A percentile compares a stretch with the other conserved stretches of the same genome.
Evolutionary conservation across 352 stramenopile species (phyloP).

Genomic region (Phytophthora ramorum): DNA sequence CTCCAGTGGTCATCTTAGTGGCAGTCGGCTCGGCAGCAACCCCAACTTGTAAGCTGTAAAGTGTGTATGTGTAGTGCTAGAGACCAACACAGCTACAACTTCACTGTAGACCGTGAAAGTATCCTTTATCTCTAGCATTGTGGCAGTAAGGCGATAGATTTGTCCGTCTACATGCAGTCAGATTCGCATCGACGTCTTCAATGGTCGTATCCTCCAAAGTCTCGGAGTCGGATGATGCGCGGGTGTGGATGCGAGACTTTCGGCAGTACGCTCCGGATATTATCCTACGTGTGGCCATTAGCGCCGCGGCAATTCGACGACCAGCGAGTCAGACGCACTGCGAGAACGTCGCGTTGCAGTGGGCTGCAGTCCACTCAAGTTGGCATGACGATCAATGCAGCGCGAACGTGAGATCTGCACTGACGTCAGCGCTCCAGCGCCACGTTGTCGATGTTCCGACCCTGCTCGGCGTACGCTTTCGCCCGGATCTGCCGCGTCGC

Average conservation of each 20-base stretch:
- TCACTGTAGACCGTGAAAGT: not conserved
- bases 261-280: not conserved
- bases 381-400: conserved; percentile 13
- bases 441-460: conserved; percentile 33
- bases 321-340: not conserved
- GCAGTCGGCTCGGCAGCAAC: not conserved
- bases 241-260: not conserved
- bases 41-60: conserved; percentile 11
- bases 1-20: conserved; percentile 7
- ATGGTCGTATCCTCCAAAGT: too few species aligned
- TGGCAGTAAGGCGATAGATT: not conserved
- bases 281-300: not conserved
- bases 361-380: conserved; percentile 16
- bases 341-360: conserved; percentile 8
- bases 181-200: too few species aligned
- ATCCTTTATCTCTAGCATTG: not conserved
- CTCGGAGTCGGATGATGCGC: not conserved
- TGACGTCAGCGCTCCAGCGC: conserved; percentile 22
- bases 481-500: not conserved
- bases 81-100: too few species aligned
- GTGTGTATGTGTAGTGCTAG: not conserved
- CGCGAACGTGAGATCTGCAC: conserved; percentile 4
- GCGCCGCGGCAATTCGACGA: not conserved
- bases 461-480: conserved; percentile 16
- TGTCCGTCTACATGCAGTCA: not conserved